These are phyloP conservation scores for Hypsizygus marmoreus DNA, from an alignment of 768 basidiomycete genomes.

Conservation along the genomic window DNA sequence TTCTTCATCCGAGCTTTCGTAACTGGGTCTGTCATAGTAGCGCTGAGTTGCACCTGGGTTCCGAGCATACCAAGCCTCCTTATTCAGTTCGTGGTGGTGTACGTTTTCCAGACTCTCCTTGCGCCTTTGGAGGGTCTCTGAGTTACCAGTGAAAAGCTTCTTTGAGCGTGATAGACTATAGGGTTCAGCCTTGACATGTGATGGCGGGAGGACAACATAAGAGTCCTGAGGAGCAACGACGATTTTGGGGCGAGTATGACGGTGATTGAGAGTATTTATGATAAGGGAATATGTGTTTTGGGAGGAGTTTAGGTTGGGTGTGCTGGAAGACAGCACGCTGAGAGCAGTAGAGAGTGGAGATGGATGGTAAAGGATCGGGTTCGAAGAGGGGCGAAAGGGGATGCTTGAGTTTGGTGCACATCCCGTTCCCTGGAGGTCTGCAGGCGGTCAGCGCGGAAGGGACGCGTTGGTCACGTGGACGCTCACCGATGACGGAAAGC, in stretches of 20 bases:
- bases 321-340: slow-evolving; percentile 19
- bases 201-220: slow-evolving; percentile 9
- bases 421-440: slow-evolving; percentile 53
- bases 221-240: slow-evolving; percentile 14
- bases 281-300: slow-evolving; percentile 22
- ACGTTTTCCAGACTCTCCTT: slow-evolving; percentile 16
- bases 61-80: slow-evolving; percentile 24
- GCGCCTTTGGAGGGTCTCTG: slow-evolving; percentile 16
- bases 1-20: not conserved
- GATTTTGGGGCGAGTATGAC: not conserved
- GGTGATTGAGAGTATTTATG: slow-evolving; percentile 23
- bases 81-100: slow-evolving; percentile 22
- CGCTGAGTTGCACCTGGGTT: not conserved
- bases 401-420: slow-evolving; percentile 30
- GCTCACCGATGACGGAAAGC: slow-evolving; percentile 62
- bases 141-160: slow-evolving; percentile 21
- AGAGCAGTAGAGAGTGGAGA: slow-evolving; percentile 38
- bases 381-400: slow-evolving; percentile 25
- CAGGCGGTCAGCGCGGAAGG: slow-evolving; percentile 10
- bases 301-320: slow-evolving; percentile 18
- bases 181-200: not conserved
- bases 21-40: no score
- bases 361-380: slow-evolving; percentile 43
- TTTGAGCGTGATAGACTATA: no score
- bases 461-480: not conserved